phyloP scores from a whole-genome alignment of 305 asterid species.

The Solanum hybrid region DNA sequence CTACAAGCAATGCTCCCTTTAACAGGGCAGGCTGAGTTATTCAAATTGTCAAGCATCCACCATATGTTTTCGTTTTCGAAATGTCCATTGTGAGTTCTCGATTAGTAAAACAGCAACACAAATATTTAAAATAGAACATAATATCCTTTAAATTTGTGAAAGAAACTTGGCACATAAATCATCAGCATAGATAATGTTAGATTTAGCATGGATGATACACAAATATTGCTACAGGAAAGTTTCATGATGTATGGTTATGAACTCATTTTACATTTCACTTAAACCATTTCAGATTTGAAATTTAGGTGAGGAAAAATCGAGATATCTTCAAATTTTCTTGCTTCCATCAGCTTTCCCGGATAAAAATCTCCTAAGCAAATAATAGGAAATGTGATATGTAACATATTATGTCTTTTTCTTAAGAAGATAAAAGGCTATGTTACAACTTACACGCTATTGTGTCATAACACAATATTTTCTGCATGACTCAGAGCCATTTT shows the following conservation, averaged over 20 bases:
- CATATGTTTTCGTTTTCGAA: neutral
- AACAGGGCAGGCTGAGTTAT: neutral
- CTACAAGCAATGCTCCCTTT: neutral
- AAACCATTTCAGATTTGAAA: neutral
- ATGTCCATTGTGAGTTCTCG: neutral
- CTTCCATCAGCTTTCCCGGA: neutral
- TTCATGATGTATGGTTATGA: neutral
- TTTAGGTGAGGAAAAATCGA: neutral
- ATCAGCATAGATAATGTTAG: neutral
- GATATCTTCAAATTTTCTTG: neutral
- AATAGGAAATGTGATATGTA: neutral
- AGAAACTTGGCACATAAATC: neutral
- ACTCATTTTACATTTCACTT: neutral
- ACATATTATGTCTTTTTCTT: neutral
- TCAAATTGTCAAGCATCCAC: neutral
- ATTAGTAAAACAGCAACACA: neutral
- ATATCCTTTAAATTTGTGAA: neutral
- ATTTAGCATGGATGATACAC: neutral
- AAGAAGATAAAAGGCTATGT: neutral
- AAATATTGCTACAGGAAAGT: neutral
- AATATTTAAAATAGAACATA: neutral
- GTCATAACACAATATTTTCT: neutral
- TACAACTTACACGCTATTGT: neutral
- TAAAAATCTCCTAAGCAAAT: neutral
- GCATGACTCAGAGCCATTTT: neutral